These are phyloP conservation scores for Microglena sp. DNA, from an alignment of 139 green algal genomes.

Conservation along the genomic window DNA sequence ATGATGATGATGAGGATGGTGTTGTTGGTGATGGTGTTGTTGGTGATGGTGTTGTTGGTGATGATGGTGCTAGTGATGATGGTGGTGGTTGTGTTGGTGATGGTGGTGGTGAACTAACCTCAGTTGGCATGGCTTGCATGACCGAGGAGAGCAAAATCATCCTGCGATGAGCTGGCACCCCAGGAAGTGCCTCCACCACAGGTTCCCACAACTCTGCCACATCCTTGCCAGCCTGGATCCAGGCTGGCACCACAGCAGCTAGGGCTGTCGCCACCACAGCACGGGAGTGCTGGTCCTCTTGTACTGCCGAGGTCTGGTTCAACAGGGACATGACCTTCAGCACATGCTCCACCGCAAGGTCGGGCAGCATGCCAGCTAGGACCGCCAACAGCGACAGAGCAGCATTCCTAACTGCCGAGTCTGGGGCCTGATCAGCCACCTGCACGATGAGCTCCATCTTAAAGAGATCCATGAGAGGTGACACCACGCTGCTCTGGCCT, in stretches of 20 bases:
- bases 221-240: conserved; percentile 29
- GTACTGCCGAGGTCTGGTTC: conserved; percentile 26
- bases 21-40: too few species aligned
- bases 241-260: conserved; percentile 38
- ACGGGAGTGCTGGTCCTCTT: conserved; percentile 45
- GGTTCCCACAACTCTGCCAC: conserved; percentile 20
- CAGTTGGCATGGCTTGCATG: conserved; percentile 37
- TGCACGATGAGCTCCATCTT: conserved; percentile 49
- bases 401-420: conserved; percentile 50
- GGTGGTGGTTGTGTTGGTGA: too few species aligned
- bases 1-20: too few species aligned
- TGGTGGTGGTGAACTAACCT: too few species aligned
- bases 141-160: conserved; percentile 39
- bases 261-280: conserved; percentile 26
- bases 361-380: conserved; percentile 30
- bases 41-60: too few species aligned
- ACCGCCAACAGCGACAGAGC: conserved; percentile 52
- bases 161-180: conserved; percentile 27
- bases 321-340: conserved; percentile 49
- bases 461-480: too few species aligned
- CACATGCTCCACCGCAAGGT: conserved; percentile 46
- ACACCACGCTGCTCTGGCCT: too few species aligned
- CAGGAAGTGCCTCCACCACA: conserved; percentile 28
- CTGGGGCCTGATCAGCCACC: conserved; percentile 34
- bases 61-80: too few species aligned